Evolutionary conservation across 306 rosid genomes (phyloP), one percentile per base, ranked within the genome.

Genomic region (Hylodesmum podocarpum): DNA sequence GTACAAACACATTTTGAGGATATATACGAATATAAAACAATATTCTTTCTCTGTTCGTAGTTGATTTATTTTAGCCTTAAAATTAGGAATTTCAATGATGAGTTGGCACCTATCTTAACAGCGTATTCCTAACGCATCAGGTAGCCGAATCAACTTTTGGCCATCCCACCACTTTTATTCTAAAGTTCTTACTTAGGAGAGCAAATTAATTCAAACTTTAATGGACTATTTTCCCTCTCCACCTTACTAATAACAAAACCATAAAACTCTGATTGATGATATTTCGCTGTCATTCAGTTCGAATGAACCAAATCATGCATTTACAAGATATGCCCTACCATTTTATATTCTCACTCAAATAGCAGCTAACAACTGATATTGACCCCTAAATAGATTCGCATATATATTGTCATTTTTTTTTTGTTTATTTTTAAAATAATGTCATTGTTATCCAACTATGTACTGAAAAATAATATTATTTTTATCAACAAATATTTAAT

Each of bases 61-160:
- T 63, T 63, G 4, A 65, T 37, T 39, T 39, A 37, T 39, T 50
- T 64, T 37, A 64, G 22, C 2, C 10, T 57, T 21, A 33, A 33
- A 33, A 33, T 2, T 33, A 1, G 0, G 3, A 15, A 21, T 61
- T 61, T 16, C 36, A 47, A 36, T 63, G 69, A 62, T 62, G 69
- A 34, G 31, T 10, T 63, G 16, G 70, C 19, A 36, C 10, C 28
- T 24, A 57, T 57, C 43, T 10, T 9, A 5, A 14, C 3, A 41
- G 70, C 88, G 86, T 80, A 67, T 40, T 62, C 29, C 24, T 47
- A 75, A 84, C 85, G 89, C 89, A 67, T 84, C 69, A 5, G 27
- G 57, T 70, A 54, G 47, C 86, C 64, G 83, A 68, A 50, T 75
- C 46, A 49, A 49, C 86, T 67, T 80, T 81, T 84, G 19, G 28